Base-by-base conservation (phyloP, 1,284 basidiomycete genomes). In the Taiwanofungus camphoratus region DNA sequence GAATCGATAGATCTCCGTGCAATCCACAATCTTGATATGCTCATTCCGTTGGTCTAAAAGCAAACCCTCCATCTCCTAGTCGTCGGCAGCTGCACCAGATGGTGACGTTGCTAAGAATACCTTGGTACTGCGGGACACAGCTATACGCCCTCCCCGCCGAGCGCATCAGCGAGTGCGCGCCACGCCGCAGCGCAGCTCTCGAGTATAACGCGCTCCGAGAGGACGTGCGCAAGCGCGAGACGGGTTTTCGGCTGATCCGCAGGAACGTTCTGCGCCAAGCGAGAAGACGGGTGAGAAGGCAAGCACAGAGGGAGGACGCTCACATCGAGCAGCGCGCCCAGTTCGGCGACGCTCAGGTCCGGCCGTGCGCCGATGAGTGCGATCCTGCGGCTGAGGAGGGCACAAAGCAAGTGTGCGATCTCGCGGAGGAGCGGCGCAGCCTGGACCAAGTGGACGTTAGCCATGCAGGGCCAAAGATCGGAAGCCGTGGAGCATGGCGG, bases 121-220 rank as follows among this genome's bases (percentile, higher is more conserved):
- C n/a, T n/a, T n/a, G n/a, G n/a, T n/a, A n/a, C n/a, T n/a, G n/a
- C n/a, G n/a, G n/a, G n/a, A n/a, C n/a, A n/a, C n/a, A n/a, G n/a
- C n/a, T n/a, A n/a, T n/a, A n/a, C n/a, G n/a, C n/a, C n/a, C n/a
- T n/a, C n/a, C n/a, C n/a, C n/a, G n/a, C n/a, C n/a, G n/a, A n/a
- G n/a, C n/a, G n/a, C n/a, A n/a, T n/a, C n/a, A n/a, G n/a, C n/a
- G n/a, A n/a, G n/a, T n/a, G n/a, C n/a, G n/a, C n/a, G 54, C 73
- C 74, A 75, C 3, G 52, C 42, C 7, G 58, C 60, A 20, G 50
- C 56, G 43, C 72, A 74, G 45, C 68, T 67, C 45, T 74, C 68
- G 18, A 74, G 55, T n/a, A 75, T 50, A 12, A 65, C 64, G 30
- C 68, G 59, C 45, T 74, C 73, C 5, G 60, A 52, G 23, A 75